A percentile compares a stretch with the other conserved stretches of the same genome.
These are phyloP conservation scores for Fusarium bulbicola DNA, from an alignment of 2,329 filamentous ascomycete genomes.

Conservation along the genomic window DNA sequence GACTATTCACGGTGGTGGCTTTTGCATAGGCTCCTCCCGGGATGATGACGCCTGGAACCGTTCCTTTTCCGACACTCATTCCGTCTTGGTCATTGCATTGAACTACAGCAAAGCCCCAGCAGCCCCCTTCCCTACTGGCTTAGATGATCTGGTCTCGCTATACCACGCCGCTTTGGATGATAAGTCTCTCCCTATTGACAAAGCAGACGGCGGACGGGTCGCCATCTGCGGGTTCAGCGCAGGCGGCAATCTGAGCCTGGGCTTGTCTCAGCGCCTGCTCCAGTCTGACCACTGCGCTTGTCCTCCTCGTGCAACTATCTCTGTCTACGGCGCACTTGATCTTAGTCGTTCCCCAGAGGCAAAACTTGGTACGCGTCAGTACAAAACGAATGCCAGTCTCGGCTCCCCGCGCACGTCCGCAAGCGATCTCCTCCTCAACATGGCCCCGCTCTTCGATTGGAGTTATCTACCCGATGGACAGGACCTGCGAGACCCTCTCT, in stretches of 20 bases:
- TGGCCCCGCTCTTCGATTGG: neutral
- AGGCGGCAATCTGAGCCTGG: neutral
- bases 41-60: neutral
- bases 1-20: neutral
- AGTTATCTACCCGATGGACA: neutral
- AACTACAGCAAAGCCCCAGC: neutral
- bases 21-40: neutral
- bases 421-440: neutral
- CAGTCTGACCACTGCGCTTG: neutral
- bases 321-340: neutral
- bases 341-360: neutral
- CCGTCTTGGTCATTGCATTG: neutral
- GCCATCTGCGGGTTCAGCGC: neutral
- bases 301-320: neutral
- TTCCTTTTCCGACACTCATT: neutral
- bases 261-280: neutral
- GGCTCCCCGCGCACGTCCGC: neutral
- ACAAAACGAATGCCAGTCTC: neutral
- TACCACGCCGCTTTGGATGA: neutral
- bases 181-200: neutral
- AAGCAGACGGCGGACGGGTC: neutral
- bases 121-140: neutral
- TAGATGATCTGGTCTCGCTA: neutral
- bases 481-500: neutral
- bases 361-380: neutral